phyloP scores from a whole-genome alignment of 1,139 yeast species.

The Pichia sp. region DNA sequence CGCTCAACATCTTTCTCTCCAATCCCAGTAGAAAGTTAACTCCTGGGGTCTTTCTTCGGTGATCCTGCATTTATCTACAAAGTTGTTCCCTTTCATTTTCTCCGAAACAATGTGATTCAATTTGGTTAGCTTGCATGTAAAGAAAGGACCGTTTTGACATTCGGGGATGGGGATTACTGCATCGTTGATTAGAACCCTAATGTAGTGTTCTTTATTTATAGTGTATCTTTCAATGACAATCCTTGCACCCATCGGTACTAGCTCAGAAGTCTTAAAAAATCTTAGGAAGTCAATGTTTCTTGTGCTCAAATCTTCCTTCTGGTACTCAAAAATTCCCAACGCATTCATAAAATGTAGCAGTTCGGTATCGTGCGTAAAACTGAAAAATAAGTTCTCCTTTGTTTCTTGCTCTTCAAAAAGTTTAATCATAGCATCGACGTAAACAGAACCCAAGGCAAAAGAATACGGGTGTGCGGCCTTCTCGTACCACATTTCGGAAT shows the following conservation, averaged over 20 bases:
- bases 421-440: slow-evolving; percentile 45
- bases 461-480: slow-evolving; percentile 50
- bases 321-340: slow-evolving; percentile 37
- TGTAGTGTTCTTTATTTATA: slow-evolving; percentile 31
- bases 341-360: slow-evolving; percentile 42
- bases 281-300: slow-evolving; percentile 39
- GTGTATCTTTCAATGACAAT: slow-evolving; percentile 45
- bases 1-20: slow-evolving; percentile 17
- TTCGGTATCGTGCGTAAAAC: slow-evolving; percentile 54
- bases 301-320: slow-evolving; percentile 35
- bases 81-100: slow-evolving; percentile 33
- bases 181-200: slow-evolving; percentile 50
- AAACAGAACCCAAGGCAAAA: slow-evolving; percentile 43
- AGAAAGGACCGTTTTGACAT: slow-evolving; percentile 46
- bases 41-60: slow-evolving; percentile 19
- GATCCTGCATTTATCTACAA: slow-evolving; percentile 32
- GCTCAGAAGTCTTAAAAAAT: slow-evolving; percentile 43
- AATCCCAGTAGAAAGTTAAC: slow-evolving; percentile 30
- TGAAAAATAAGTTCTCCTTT: slow-evolving; percentile 23
- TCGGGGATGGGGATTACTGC: slow-evolving; percentile 48
- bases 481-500: slow-evolving; percentile 42
- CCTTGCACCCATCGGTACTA: slow-evolving; percentile 56
- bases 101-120: slow-evolving; percentile 33
- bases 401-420: slow-evolving; percentile 38
- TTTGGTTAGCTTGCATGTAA: slow-evolving; percentile 38